Evolutionary conservation across 352 stramenopile genomes (phyloP), one percentile per base, ranked within the genome.

Genomic region (Blastocystis sp.): DNA sequence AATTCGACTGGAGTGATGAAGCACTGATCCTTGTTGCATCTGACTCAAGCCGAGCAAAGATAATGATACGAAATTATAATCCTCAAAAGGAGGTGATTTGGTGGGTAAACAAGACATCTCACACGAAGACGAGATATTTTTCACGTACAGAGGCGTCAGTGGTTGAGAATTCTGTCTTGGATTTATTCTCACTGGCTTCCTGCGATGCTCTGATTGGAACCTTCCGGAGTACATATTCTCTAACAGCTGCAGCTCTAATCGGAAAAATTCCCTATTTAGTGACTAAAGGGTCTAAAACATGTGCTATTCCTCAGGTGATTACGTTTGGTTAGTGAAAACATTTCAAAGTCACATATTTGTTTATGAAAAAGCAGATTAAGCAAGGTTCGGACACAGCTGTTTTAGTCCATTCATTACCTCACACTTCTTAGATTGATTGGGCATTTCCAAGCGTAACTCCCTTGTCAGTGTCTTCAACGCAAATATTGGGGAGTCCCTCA

Each of bases 41-140:
- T 13, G 73, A 84, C 30, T 84, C 73, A 11, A 64, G 35, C 13
- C 24, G 53, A 44, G 73, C 53, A 57, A 84, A 84, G 53, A 69
- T 24, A 11, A 69, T 68, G 73, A 84, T 84, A 35, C 9, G 19
- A 1, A 54, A 58, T 30, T 84, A 84, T 51, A 27, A 66, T 40
- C 73, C 73, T 9, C 7, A 5, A 24, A 13, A 44, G 5, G n/a
- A 62, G 2, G 73, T 84, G 22, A 33, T 68, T 35, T 84, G 27
- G n/a, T 17, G 22, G 7, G 53, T 69, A n/a, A 19, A 1, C 2
- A 64, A 64, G 27, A 37, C 73, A 9, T 22, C 44, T 11, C 73
- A 84, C 30, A 84, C 73, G 51, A 84, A 68, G 73, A 68, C 44
- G 30, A 11, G 35, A 6, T 13, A 58, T 24, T 37, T 42, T 5